Evolutionary conservation across 179 eudicot species (phyloP), one percentile per base, ranked within the genome.

Genomic region (Beta lomatogona): DNA sequence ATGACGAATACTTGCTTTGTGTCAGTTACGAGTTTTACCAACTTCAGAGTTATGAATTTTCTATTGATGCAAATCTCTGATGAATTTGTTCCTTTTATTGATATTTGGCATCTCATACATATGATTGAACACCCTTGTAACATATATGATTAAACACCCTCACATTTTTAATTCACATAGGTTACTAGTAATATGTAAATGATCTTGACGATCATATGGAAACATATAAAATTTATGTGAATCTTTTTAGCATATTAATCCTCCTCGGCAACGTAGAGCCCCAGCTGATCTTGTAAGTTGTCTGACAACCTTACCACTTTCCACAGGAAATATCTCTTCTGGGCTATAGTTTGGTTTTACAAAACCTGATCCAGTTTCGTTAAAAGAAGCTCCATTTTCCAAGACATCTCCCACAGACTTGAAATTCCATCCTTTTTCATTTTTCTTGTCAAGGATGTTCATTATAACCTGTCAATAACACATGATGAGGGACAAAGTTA

Each of bases 331-430:
- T 2, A 5, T 61, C 75, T 94, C 92, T 54, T 90, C 92, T 0
- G 63, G 77, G 53, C 59, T 84, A 82, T 94, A 94, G 78, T 89
- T 85, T 60, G 97, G 97, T 73, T 83, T 89, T 70, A 89, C 83
- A 46, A 81, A 78, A 31, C 86, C 86, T 41, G 66, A 77, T 25
- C 82, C 89, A 2, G 88, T 76, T 70, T 88, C 77, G 9, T 58
- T 85, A 82, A 93, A 92, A 28, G 82, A 71, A 52, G 97, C 98
- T 83, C 98, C 97, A 75, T 94, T 94, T 73, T 91, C 97, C 53
- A 93, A 89, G 41, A 86, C 81, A 79, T 94, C 97, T 3, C 90
- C 85, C 14, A 92, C 89, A 0, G 97, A 92, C 65, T 80, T 84
- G 65, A 93, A 89, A 41, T 87, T 89, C 82, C 83, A 86, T 15